These are phyloP conservation scores for Chaetomiaceae sp. DNA, from an alignment of 2,329 filamentous ascomycete genomes.

Conservation along the genomic window DNA sequence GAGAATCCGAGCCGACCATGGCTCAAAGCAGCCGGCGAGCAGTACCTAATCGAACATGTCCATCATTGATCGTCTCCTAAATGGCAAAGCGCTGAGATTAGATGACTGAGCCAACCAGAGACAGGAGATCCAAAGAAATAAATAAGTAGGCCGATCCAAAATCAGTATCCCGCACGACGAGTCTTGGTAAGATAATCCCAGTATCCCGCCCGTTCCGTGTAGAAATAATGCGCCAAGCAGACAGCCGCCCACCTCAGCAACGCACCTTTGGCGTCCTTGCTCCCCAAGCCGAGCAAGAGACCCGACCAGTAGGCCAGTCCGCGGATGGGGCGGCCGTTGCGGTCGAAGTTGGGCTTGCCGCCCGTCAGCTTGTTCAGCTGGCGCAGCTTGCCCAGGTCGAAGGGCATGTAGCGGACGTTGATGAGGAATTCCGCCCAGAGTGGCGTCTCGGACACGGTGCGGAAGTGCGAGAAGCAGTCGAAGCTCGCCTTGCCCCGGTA, in stretches of 20 bases:
- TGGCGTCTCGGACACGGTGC: slow-evolving; percentile 55
- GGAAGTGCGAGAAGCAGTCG: slow-evolving; percentile 58
- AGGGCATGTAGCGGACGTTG: slow-evolving; percentile 62
- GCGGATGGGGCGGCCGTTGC: slow-evolving; percentile 46
- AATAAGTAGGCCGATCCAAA: neutral
- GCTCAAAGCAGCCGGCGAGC: neutral
- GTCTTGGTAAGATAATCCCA: too few species aligned
- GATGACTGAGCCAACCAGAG: slow-evolving; percentile 7
- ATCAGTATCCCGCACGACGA: neutral
- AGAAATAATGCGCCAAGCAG: slow-evolving; percentile 23
- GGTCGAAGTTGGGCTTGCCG: slow-evolving; percentile 55
- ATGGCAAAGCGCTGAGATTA: slow-evolving; percentile 7
- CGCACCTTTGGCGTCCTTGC: slow-evolving; percentile 42
- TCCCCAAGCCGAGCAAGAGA: slow-evolving; percentile 47
- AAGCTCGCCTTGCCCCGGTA: slow-evolving; percentile 75
- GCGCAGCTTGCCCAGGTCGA: slow-evolving; percentile 41
- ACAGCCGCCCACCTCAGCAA: slow-evolving; percentile 47
- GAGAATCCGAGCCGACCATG: neutral
- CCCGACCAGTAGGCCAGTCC: slow-evolving; percentile 50
- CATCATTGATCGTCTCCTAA: slow-evolving; percentile 15
- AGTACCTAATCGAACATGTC: slow-evolving; percentile 3
- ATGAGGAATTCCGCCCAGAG: slow-evolving; percentile 62
- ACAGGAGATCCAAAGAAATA: neutral
- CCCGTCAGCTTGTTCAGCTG: slow-evolving; percentile 38
- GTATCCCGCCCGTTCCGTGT: slow-evolving; percentile 5